Percentiles rank a stretch among this genome's conserved stretches.
These are phyloP conservation scores for Pseudozyma thailandica DNA, from an alignment of 1,284 basidiomycete species.

Conservation along the genomic window DNA sequence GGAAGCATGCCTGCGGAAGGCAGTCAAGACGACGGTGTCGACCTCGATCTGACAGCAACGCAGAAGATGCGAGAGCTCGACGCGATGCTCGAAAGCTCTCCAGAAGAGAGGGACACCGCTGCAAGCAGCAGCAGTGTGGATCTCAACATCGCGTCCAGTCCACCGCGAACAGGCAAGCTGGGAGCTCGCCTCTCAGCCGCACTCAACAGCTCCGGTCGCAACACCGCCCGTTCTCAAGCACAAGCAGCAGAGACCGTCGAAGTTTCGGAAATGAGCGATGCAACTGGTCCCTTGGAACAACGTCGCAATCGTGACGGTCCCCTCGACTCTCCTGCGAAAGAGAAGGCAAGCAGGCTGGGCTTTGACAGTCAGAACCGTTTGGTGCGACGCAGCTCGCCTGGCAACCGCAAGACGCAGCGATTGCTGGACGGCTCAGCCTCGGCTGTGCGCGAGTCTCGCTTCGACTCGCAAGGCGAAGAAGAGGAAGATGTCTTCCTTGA, in stretches of 20 bases:
- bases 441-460: conserved; percentile 40
- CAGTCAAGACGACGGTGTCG: background rate
- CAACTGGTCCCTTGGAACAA: background rate
- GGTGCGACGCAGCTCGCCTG: conserved; percentile 12
- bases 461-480: conserved; percentile 48
- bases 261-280: conserved; percentile 26
- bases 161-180: conserved; percentile 19
- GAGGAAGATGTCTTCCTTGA: conserved; percentile 50
- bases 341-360: conserved; percentile 36
- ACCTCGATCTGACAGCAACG: conserved; percentile 20
- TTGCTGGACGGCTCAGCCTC: conserved; percentile 29
- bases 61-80: conserved; percentile 38
- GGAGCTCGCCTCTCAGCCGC: conserved; percentile 24
- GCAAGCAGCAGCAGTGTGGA: conserved; percentile 17
- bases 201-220: conserved; percentile 24
- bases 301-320: conserved; percentile 23
- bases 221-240: background rate
- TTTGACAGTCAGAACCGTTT: conserved; percentile 46
- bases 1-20: background rate
- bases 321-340: conserved; percentile 36
- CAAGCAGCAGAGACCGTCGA: background rate
- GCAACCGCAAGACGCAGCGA: conserved; percentile 10
- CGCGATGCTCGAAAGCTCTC: conserved; percentile 14
- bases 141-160: conserved; percentile 38
- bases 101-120: conserved; percentile 1